Percentiles rank a stretch among this genome's conserved stretches.
phyloP scores from a whole-genome alignment of 305 asterid species.

The Fraxinus dipetala region DNA sequence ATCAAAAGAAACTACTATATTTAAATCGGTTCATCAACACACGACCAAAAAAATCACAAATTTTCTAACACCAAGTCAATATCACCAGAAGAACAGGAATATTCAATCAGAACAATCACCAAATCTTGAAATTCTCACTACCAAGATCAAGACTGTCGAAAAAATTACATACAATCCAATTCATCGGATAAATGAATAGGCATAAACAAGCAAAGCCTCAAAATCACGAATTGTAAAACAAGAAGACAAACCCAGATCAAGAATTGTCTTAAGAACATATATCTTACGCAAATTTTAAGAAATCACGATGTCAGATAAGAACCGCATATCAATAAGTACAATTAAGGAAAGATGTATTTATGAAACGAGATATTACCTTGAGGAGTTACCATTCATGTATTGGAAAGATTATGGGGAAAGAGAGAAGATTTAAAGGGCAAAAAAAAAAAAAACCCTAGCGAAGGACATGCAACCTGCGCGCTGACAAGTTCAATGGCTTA shows the following conservation, averaged over 20 bases:
- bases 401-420: constrained; percentile 9
- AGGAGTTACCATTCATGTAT: constrained; percentile 19
- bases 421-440: background rate
- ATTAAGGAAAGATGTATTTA: background rate
- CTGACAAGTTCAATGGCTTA: constrained; percentile 3
- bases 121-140: constrained; percentile 7
- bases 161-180: background rate
- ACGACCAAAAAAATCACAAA: constrained; percentile 2
- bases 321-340: constrained; percentile 4
- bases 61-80: constrained; percentile 9
- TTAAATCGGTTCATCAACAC: constrained; percentile 13
- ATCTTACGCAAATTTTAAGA: constrained; percentile 19
- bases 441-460: constrained; percentile 29
- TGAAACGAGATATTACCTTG: constrained; percentile 39
- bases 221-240: constrained; percentile 13
- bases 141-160: constrained; percentile 2
- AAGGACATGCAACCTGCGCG: constrained; percentile 26
- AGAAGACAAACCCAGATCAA: constrained; percentile 39
- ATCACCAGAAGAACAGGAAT: constrained; percentile 11
- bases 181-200: constrained; percentile 10
- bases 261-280: constrained; percentile 29
- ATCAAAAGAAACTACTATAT: background rate
- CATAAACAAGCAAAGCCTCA: background rate
- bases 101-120: constrained; percentile 8
- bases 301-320: constrained; percentile 14